These are phyloP conservation scores for Cinnamomum micranthum DNA, from an alignment of 164 flowering plant genomes.

Conservation along the genomic window DNA sequence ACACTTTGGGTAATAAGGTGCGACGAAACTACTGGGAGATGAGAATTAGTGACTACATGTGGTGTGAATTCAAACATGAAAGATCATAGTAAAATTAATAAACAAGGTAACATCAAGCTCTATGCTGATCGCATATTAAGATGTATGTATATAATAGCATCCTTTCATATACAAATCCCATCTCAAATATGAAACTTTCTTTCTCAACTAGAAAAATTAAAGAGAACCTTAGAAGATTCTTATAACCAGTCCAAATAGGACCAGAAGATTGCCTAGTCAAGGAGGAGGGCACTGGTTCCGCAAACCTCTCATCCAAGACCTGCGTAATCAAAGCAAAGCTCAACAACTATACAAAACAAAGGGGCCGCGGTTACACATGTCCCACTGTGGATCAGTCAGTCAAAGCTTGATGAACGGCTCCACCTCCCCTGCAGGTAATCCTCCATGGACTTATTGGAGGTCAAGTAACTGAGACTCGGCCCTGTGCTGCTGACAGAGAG, in stretches of 20 bases:
- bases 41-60: too few species aligned
- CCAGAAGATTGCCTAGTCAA: background rate
- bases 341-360: conserved; percentile 11
- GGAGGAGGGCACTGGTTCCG: conserved; percentile 11
- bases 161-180: background rate
- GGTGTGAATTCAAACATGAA: too few species aligned
- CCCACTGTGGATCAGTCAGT: conserved; percentile 26
- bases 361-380: background rate
- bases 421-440: conserved; percentile 82
- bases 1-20: too few species aligned
- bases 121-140: too few species aligned
- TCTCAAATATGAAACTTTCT: background rate
- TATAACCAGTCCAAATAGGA: background rate
- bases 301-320: conserved; percentile 74
- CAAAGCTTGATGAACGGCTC: conserved; percentile 89
- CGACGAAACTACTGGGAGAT: too few species aligned
- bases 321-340: conserved; percentile 3
- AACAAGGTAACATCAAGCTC: too few species aligned
- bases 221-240: background rate
- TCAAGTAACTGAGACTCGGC: conserved; percentile 31
- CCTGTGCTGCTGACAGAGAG: conserved; percentile 63
- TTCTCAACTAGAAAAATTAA: background rate
- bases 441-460: conserved; percentile 43
- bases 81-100: too few species aligned
- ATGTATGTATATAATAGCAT: background rate